phyloP scores from a whole-genome alignment of 2,329 filamentous ascomycete genomes.

The Aspergillus sp. region DNA sequence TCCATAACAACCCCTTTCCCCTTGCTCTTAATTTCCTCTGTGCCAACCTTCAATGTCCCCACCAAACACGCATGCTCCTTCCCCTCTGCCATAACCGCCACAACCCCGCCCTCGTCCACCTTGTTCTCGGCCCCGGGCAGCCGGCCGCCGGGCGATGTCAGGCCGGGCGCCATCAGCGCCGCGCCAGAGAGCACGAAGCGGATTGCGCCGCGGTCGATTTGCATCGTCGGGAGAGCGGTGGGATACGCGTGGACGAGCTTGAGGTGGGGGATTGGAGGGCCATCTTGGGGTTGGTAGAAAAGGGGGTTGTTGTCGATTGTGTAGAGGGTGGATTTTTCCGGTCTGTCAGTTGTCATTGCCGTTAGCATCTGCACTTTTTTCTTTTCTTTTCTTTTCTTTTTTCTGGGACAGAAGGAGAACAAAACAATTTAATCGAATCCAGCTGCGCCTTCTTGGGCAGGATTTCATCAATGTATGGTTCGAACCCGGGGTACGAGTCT shows the following conservation, averaged over 20 bases:
- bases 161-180: slow-evolving; percentile 88
- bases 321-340: slow-evolving; percentile 84
- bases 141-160: slow-evolving; percentile 75
- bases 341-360: slow-evolving; percentile 37
- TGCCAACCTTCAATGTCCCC: slow-evolving; percentile 72
- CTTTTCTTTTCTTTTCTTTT: slow-evolving; percentile 1
- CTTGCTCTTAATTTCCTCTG: slow-evolving; percentile 85
- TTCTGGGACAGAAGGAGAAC: slow-evolving; percentile 3
- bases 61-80: slow-evolving; percentile 88
- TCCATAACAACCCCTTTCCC: slow-evolving; percentile 93
- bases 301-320: slow-evolving; percentile 67
- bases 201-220: slow-evolving; percentile 92
- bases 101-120: slow-evolving; percentile 70
- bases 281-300: slow-evolving; percentile 81
- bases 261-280: slow-evolving; percentile 77
- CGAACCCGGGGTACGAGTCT: slow-evolving; percentile 75
- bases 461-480: slow-evolving; percentile 83
- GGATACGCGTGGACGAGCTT: slow-evolving; percentile 86
- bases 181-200: slow-evolving; percentile 91
- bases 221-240: slow-evolving; percentile 68
- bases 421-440: slow-evolving; percentile 75
- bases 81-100: slow-evolving; percentile 84
- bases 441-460: slow-evolving; percentile 91
- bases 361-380: slow-evolving; percentile 1
- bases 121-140: slow-evolving; percentile 59